Conservation (phyloP, 768 basidiomycete species). For the Lentinula raphanica region DNA sequence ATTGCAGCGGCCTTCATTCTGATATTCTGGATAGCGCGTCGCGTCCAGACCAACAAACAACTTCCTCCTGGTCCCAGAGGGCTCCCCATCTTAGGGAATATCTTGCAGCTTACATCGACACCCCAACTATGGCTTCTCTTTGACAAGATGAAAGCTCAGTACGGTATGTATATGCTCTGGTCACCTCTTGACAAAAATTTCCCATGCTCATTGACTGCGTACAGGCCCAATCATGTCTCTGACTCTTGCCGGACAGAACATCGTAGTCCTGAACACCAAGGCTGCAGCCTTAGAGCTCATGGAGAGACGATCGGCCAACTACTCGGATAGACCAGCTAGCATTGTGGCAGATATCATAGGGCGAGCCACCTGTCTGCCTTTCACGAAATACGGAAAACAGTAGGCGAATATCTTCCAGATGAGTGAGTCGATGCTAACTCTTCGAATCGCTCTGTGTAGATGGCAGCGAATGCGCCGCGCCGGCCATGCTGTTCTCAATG, state of each 20-base stretch:
- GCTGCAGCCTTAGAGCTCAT: neutral
- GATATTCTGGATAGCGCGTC: neutral
- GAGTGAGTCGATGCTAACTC: neutral
- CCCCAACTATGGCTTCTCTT: neutral
- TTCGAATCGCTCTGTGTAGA: neutral
- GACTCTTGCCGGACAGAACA: slow-evolving; percentile 4
- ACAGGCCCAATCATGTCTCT: slow-evolving; percentile 2
- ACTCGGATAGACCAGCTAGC: neutral
- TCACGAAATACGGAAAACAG: neutral
- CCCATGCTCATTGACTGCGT: neutral
- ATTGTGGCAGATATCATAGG: slow-evolving; percentile 1
- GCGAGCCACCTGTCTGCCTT: neutral
- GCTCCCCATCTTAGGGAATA: slow-evolving; percentile 27
- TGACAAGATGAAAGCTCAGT: neutral
- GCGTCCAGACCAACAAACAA: neutral
- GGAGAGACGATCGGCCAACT: slow-evolving; percentile 1
- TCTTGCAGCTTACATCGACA: slow-evolving; percentile 9
- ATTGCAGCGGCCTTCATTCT: neutral
- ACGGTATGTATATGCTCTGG: neutral
- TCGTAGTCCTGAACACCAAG: slow-evolving; percentile 5
- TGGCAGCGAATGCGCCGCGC: slow-evolving; percentile 7
- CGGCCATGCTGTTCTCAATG: neutral
- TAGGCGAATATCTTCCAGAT: neutral
- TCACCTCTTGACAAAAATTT: neutral
- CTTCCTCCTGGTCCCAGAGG: slow-evolving; percentile 27